Evolutionary conservation across 2,329 filamentous ascomycete species (phyloP).

Genomic region (Arthrobotrys entomopaga): DNA sequence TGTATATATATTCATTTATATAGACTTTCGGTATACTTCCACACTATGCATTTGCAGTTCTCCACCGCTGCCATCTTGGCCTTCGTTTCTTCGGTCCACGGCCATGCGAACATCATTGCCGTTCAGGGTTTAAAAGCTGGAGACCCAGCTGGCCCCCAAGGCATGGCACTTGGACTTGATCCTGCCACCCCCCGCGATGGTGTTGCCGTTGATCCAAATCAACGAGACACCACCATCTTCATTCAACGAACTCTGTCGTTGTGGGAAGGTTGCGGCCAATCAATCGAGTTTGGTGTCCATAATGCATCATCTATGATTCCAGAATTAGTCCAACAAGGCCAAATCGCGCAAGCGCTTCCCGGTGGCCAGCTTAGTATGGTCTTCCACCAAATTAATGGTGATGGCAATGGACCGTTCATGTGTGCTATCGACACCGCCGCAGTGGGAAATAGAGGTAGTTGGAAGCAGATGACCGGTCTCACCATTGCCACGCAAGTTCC

Average conservation of each 20-base stretch:
- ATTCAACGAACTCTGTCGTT: not conserved
- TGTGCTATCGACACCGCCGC: slow-evolving; percentile 23
- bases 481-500: slow-evolving; percentile 24
- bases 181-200: slow-evolving; percentile 11
- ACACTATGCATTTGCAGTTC: slow-evolving; percentile 30
- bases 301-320: not conserved
- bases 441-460: not conserved
- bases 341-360: slow-evolving; percentile 13
- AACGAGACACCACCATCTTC: slow-evolving; percentile 21
- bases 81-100: not conserved
- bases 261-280: slow-evolving; percentile 16
- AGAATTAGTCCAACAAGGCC: not conserved
- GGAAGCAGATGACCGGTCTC: not conserved
- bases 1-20: too few species aligned
- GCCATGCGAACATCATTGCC: not conserved
- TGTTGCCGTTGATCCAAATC: slow-evolving; percentile 7
- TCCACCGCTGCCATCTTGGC: not conserved
- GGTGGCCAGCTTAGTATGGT: slow-evolving; percentile 24
- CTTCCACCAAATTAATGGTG: slow-evolving; percentile 35
- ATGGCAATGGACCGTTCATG: slow-evolving; percentile 35
- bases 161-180: slow-evolving; percentile 16
- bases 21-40: too few species aligned
- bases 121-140: slow-evolving; percentile 16
- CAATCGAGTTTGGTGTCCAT: not conserved
- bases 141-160: slow-evolving; percentile 5